Conservation (phyloP, 2,329 filamentous ascomycete species). For the Trichoderma atrobrunneum region DNA sequence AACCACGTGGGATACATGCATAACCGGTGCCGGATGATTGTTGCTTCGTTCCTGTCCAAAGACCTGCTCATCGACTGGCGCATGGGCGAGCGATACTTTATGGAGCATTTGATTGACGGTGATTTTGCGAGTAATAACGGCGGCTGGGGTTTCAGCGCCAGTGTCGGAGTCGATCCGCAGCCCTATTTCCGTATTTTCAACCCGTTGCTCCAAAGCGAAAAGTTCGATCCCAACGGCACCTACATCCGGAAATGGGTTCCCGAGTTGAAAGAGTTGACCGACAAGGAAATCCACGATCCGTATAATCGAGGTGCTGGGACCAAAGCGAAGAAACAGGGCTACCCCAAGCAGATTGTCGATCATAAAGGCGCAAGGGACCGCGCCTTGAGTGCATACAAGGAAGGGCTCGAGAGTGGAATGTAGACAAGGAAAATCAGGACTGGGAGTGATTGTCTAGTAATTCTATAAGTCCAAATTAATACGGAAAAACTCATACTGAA, state of each 20-base stretch:
- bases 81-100: constrained; percentile 77
- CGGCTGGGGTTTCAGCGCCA: constrained; percentile 57
- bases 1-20: constrained; percentile 72
- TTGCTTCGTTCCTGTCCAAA: constrained; percentile 76
- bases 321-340: constrained; percentile 63
- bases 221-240: constrained; percentile 73
- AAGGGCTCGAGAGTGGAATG: constrained; percentile 34
- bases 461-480: constrained; percentile 2
- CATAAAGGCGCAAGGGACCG: constrained; percentile 67
- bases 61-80: constrained; percentile 82
- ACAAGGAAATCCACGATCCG: constrained; percentile 76
- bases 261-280: constrained; percentile 63
- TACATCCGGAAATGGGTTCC: constrained; percentile 84
- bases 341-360: constrained; percentile 71
- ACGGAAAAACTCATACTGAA: constrained; percentile 6
- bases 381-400: constrained; percentile 69
- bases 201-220: constrained; percentile 78
- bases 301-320: constrained; percentile 62
- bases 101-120: constrained; percentile 75
- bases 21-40: constrained; percentile 81
- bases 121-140: constrained; percentile 77
- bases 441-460: background rate
- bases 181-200: constrained; percentile 93
- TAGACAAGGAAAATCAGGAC: constrained; percentile 7
- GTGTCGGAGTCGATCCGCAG: constrained; percentile 76